These are phyloP conservation scores for Hortaea werneckii DNA, from an alignment of 2,329 filamentous ascomycete genomes.

Conservation along the genomic window DNA sequence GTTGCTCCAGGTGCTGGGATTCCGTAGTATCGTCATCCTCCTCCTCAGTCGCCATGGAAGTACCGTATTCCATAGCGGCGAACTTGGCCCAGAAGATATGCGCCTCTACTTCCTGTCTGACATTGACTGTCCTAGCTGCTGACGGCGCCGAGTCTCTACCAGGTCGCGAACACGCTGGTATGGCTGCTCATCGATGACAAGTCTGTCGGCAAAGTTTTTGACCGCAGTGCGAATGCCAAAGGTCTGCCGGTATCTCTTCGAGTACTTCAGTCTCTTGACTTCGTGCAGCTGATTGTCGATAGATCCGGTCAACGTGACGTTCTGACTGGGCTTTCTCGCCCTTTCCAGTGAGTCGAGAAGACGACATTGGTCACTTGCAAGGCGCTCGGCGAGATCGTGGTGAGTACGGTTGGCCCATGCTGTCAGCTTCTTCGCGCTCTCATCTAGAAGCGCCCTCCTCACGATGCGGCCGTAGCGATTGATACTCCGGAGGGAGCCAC, in stretches of 20 bases:
- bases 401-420: conserved; percentile 37
- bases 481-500: conserved; percentile 48
- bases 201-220: conserved; percentile 17
- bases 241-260: conserved; percentile 4
- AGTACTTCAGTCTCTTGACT: conserved; percentile 1
- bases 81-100: conserved; percentile 43
- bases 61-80: conserved; percentile 33
- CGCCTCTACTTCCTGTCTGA: conserved; percentile 38
- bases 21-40: background rate
- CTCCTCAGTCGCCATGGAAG: background rate
- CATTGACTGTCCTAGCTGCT: conserved; percentile 24
- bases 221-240: conserved; percentile 11
- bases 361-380: conserved; percentile 17
- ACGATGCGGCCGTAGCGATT: conserved; percentile 54
- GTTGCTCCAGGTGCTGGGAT: background rate
- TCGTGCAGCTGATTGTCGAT: conserved; percentile 1
- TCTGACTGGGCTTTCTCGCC: background rate
- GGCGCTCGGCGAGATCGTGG: conserved; percentile 28
- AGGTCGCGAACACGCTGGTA: conserved; percentile 39
- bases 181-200: conserved; percentile 40
- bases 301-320: background rate
- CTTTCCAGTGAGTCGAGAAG: conserved; percentile 3
- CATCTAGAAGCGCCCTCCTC: conserved; percentile 49
- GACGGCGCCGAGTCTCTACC: conserved; percentile 31
- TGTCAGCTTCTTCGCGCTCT: conserved; percentile 56